Evolutionary conservation across 176 grass and related monocot species (phyloP), one percentile per base, ranked within the genome.

Genomic region (maize (Zea mays)): DNA sequence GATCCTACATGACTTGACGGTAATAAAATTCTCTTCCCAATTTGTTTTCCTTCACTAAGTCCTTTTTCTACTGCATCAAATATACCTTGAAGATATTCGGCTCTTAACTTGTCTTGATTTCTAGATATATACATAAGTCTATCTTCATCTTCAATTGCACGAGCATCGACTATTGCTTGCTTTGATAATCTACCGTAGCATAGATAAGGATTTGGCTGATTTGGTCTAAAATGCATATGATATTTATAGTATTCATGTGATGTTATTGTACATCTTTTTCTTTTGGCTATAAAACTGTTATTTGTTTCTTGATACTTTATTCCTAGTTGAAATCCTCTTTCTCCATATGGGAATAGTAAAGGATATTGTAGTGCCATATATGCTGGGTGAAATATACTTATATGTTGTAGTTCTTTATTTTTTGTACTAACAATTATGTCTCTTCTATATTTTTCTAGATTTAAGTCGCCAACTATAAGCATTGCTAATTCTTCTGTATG

Each of bases 241-340:
- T 55, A 55, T 8, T 55, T 55, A 8, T 7, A 55, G 5, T 2
- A 55, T 6, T 55, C 51, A 3, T 55, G 51, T 0, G 7, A 16
- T 55, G 1, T n/a, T 2, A 7, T 7, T 43, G 6, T 1, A 43
- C 1, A 0, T 55, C 0, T 0, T n/a, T 17, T 5, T 17, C 7
- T 54, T 54, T 2, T 14, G 6, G 1, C 5, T 15, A 10, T 41
- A n/a, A n/a, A 5, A 41, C 5, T 41, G 4, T 5, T 5, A 41
- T 41, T 3, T 41, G 4, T 3, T 2, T 0, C 10, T 10, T 52
- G 16, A 3, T 17, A 55, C 6, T 15, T 15, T 7, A 54, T 55
- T 7, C 51, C 51, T 7, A 55, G 6, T 8, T 55, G 51, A 0
- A n/a, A 55, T 3, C 51, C 51, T 3, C 16, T 52, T 2, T 55